Conservation (phyloP, 208 protist species). For the Lotmaria passim region DNA sequence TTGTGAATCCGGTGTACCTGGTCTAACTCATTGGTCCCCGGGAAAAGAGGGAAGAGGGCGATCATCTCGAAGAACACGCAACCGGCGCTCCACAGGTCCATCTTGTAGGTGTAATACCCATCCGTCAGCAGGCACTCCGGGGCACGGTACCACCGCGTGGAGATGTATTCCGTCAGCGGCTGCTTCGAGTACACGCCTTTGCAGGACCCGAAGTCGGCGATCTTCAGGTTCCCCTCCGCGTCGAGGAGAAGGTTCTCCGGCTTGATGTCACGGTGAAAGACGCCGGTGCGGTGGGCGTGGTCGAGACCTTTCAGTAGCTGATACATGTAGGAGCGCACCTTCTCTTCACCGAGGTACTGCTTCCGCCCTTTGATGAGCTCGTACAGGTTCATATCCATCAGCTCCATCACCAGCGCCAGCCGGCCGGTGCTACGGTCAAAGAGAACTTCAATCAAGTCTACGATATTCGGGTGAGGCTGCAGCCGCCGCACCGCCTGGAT, state of each 20-base stretch:
- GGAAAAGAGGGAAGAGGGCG: conserved; percentile 82
- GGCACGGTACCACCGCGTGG: conserved; percentile 94
- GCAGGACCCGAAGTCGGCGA: conserved; percentile 94
- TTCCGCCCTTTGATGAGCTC: conserved; percentile 93
- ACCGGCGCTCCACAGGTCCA: conserved; percentile 91
- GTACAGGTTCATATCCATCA: conserved; percentile 98
- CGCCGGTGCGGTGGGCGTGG: conserved; percentile 91
- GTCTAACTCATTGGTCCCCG: conserved; percentile 80
- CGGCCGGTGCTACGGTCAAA: conserved; percentile 92
- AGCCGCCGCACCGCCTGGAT: conserved; percentile 95
- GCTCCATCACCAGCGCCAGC: conserved; percentile 97
- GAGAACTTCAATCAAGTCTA: conserved; percentile 96
- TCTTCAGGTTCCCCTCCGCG: conserved; percentile 74
- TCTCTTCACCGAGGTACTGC: conserved; percentile 88
- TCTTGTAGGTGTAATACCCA: conserved; percentile 91
- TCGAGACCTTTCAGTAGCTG: conserved; percentile 92
- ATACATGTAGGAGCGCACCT: conserved; percentile 90
- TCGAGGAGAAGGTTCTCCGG: conserved; percentile 98
- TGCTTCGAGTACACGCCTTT: conserved; percentile 80
- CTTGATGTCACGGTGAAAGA: conserved; percentile 97
- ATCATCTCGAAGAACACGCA: conserved; percentile 91
- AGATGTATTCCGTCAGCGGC: conserved; percentile 93
- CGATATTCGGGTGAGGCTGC: conserved; percentile 94
- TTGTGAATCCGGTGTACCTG: conserved; percentile 92
- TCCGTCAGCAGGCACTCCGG: conserved; percentile 92